Conservation (phyloP, 306 rosid genomes). For the Dalbergia oliveri region DNA sequence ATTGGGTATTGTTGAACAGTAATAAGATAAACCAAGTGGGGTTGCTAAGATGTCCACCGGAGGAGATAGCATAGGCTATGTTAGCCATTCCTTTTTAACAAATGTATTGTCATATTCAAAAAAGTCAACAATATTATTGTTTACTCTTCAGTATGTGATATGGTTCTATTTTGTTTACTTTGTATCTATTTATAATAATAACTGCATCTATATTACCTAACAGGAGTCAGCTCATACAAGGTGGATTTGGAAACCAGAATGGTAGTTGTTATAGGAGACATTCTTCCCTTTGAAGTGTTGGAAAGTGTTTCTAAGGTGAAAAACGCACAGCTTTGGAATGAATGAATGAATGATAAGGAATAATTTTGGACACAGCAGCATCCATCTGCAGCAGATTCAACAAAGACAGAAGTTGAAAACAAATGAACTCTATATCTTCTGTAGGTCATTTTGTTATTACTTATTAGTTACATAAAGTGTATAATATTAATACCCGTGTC, state of each 20-base stretch:
- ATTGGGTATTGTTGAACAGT: constrained; percentile 12
- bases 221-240: constrained; percentile 86
- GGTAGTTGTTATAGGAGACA: constrained; percentile 87
- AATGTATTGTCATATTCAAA: constrained; percentile 18
- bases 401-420: constrained; percentile 22
- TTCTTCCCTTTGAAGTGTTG: constrained; percentile 86
- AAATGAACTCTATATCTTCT: constrained; percentile 38
- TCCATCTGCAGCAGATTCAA: constrained; percentile 40
- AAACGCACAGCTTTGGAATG: constrained; percentile 73
- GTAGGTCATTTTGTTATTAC: constrained; percentile 14
- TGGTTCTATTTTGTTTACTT: constrained; percentile 22
- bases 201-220: constrained; percentile 2
- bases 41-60: constrained; percentile 37
- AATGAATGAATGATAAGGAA: constrained; percentile 4
- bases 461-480: not conserved
- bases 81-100: constrained; percentile 38
- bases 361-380: constrained; percentile 16
- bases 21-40: constrained; percentile 23
- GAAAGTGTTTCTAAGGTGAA: constrained; percentile 87
- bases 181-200: not conserved
- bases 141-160: constrained; percentile 12
- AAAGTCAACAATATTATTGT: constrained; percentile 41
- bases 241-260: constrained; percentile 81
- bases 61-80: constrained; percentile 28
- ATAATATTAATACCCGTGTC: constrained; percentile 37